Base-by-base conservation (phyloP, 129 eudicot genomes). In the Tanacetum coccineum region DNA sequence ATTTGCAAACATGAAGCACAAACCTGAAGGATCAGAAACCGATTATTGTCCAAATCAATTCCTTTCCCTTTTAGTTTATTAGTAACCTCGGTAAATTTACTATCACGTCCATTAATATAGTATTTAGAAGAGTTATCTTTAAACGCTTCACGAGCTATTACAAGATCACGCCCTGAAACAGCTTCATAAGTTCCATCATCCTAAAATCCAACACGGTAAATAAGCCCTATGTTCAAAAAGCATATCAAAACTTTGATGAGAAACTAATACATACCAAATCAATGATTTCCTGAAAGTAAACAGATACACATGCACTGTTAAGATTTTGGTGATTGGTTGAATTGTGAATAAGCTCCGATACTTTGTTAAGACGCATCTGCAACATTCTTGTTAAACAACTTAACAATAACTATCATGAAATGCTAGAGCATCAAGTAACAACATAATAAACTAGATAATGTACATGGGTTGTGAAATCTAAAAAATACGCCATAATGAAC, bases 291-390 rank as follows among this genome's bases (percentile, higher is more conserved):
- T 92, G 98, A 72, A 92, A 92, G 71, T 92, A 84, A 64, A 92
- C 98, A 0, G 98, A 88, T 32, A 92, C 98, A 20, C 95, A 87
- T 22, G 98, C 96, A 53, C 91, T 88, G 18, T 92, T 89, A 73
- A 92, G 76, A 72, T 86, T 86, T 72, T 92, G 98, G 73, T 92
- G 96, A 58, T 92, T 92, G 0, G 95, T 92, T 4, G 98, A 92
- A 70, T 88, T 92, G 80, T 92, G 98, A 74, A 92, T 92, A 59
- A 92, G 92, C 86, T 92, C 98, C 1, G 98, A 92, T 50, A 92
- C 98, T 80, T 92, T 92, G 66, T 92, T 92, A 20, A 92, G 89
- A 15, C 98, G 86, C 98, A 92, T 92, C 98, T 92, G 89, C 86
- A 78, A 28, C 68, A 52, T 47, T 67, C 20, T 11, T 21, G 13